These are phyloP conservation scores for Dichotomocladium elegans DNA, from an alignment of 371 early-diverging fungal genomes.

Conservation along the genomic window DNA sequence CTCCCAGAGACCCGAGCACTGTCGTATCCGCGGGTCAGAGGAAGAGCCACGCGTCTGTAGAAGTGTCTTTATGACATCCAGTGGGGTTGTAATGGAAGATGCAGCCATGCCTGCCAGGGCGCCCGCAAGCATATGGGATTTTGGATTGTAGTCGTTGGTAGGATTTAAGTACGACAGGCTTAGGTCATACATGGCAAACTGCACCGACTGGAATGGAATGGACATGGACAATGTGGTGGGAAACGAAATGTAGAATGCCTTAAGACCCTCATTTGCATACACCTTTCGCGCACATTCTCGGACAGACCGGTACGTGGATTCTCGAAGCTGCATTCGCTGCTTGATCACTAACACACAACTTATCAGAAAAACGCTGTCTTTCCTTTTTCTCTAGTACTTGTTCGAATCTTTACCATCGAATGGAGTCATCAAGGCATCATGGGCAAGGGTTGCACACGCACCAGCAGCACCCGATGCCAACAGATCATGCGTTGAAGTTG, in stretches of 20 bases:
- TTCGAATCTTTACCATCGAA: constrained; percentile 77
- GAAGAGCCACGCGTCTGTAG: constrained; percentile 85
- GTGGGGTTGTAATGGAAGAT: constrained; percentile 82
- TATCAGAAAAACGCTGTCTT: too few relatives aligned
- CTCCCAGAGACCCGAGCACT: constrained; percentile 64
- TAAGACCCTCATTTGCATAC: constrained; percentile 71
- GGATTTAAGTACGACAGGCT: constrained; percentile 72
- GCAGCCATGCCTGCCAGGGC: constrained; percentile 87
- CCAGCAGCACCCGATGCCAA: constrained; percentile 78
- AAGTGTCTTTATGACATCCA: constrained; percentile 92
- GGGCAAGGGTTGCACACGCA: constrained; percentile 83
- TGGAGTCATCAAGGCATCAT: constrained; percentile 92
- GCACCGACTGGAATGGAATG: constrained; percentile 91
- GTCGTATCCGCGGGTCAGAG: constrained; percentile 59
- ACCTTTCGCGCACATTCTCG: constrained; percentile 70
- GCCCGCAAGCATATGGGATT: constrained; percentile 80
- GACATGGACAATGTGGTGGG: constrained; percentile 93
- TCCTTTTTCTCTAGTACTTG: too few relatives aligned
- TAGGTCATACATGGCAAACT: constrained; percentile 90
- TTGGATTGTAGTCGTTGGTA: constrained; percentile 69
- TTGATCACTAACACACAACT: constrained; percentile 74
- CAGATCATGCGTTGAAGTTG: constrained; percentile 50
- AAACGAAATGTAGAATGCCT: constrained; percentile 90
- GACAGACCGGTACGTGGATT: constrained; percentile 62
- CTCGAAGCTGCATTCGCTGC: constrained; percentile 93